These are phyloP conservation scores for Corynascus novoguineensis DNA, from an alignment of 495 filamentous ascomycete species.

Conservation along the genomic window DNA sequence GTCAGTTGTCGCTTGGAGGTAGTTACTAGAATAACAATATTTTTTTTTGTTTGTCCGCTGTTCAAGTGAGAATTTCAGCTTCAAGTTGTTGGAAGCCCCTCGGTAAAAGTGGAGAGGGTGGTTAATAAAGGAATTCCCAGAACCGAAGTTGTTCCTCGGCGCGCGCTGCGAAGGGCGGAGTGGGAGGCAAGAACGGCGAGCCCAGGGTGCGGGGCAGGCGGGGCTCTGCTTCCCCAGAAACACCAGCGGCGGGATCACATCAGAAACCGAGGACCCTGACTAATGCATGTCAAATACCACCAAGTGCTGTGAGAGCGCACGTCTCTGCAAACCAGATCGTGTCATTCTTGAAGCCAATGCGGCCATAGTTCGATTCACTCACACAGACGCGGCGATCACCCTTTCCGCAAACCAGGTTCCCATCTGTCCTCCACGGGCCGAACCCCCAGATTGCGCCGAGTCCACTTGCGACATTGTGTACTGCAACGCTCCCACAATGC, in stretches of 20 bases:
- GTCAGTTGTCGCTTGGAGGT: no score
- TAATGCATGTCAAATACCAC: conserved; percentile 18
- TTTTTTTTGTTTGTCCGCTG: no score
- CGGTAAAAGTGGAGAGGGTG: neutral
- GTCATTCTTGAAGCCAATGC: neutral
- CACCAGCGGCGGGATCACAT: conserved; percentile 1
- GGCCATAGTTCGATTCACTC: neutral
- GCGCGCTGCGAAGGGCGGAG: no score
- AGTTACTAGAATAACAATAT: no score
- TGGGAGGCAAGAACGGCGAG: neutral
- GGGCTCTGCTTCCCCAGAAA: neutral
- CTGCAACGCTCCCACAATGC: conserved; percentile 16
- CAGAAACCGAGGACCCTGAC: conserved; percentile 16
- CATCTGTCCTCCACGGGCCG: neutral
- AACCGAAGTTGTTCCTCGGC: conserved; percentile 8
- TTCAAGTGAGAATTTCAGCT: no score
- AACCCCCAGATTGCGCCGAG: neutral
- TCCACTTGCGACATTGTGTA: neutral
- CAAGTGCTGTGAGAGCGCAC: no score
- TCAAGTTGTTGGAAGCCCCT: neutral
- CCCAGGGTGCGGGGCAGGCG: conserved; percentile 7
- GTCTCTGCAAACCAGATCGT: no score
- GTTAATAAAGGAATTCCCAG: neutral
- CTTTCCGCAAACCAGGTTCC: neutral
- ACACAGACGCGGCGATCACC: neutral